A percentile compares a stretch with the other conserved stretches of the same genome.
Conservation (phyloP, 2,329 filamentous ascomycete species). For the Penicillium vulpinum region DNA sequence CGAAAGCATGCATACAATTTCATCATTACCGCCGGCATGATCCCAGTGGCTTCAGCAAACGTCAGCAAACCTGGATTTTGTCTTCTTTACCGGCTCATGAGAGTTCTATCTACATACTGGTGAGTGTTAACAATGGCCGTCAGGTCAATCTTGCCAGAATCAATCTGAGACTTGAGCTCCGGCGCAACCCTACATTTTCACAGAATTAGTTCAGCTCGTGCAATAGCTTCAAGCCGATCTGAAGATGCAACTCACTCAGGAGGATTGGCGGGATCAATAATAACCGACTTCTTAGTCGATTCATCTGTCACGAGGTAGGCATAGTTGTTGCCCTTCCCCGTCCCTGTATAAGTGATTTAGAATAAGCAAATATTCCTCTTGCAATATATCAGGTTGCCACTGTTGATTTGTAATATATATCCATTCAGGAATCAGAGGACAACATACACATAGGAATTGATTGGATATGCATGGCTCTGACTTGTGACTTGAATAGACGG, state of each 20-base stretch:
- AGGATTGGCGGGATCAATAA: conserved; percentile 54
- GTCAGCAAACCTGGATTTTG: conserved; percentile 10
- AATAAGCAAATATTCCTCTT: conserved; percentile 2
- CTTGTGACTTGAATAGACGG: conserved; percentile 9
- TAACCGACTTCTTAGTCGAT: conserved; percentile 50
- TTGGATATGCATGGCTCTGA: conserved; percentile 51
- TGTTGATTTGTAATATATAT: conserved; percentile 3
- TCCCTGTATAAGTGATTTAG: conserved; percentile 25
- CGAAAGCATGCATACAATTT: conserved; percentile 60
- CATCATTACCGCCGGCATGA: conserved; percentile 86
- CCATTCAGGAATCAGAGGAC: background rate
- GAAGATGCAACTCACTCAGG: conserved; percentile 44
- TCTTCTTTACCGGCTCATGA: background rate
- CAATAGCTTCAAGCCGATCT: background rate
- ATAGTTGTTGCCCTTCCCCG: conserved; percentile 51
- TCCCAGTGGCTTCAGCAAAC: conserved; percentile 72
- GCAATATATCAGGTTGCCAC: background rate
- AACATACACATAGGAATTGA: conserved; percentile 56
- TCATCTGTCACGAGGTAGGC: conserved; percentile 55
- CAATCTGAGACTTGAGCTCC: conserved; percentile 70
- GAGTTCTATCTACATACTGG: conserved; percentile 63
- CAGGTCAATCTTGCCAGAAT: conserved; percentile 73
- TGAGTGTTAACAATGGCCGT: conserved; percentile 94
- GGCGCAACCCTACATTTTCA: conserved; percentile 55
- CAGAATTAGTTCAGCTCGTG: background rate